Base-by-base conservation (phyloP, 2,329 filamentous ascomycete genomes). In the Trichoderma sp. region DNA sequence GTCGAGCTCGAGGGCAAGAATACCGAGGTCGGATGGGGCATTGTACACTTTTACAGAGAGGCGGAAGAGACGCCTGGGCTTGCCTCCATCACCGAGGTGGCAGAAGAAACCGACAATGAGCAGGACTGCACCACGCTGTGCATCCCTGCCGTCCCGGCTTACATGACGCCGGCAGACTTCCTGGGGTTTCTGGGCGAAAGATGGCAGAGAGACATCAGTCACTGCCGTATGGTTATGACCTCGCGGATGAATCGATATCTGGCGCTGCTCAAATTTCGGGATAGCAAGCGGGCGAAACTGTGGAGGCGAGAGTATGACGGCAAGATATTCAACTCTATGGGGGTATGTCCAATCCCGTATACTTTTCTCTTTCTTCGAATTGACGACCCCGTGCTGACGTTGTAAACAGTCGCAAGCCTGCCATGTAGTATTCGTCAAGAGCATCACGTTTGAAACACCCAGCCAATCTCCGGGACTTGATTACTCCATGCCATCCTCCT, bases 221-320 rank as follows among this genome's bases (percentile, higher is more conserved):
- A 99, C 79, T 97, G 97, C 74, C 85, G 95, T 61, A 92, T 99
- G 86, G 91, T 99, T 64, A 89, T 93, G 82, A 98, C 95, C 1
- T 90, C 90, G 62, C 85, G 89, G 68, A 89, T 92, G 76, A 97
- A 96, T 76, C 87, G 93, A 67, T 98, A 98, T 79, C 90, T 99
- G 82, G 94, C 96, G 28, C 82, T 99, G 67, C 90, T 99, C 85
- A 97, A 97, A 78, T 97, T 98, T 74, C 85, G 92, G 55, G 88
- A 90, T 69, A 85, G 85, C 34, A 86, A 85, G 72, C 87, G 86
- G 68, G 95, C 95, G 15, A 87, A 83, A 71, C 84, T 88, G 59
- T 99, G 94, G 90, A 89, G 91, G 72, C 87, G 83, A 67, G 89
- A 92, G 71, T 97, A 94, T 83, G 95, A 98, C 76, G 95, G 95